Conservation (phyloP, 1,284 basidiomycete species). For the Cystobasidium slooffiae region DNA sequence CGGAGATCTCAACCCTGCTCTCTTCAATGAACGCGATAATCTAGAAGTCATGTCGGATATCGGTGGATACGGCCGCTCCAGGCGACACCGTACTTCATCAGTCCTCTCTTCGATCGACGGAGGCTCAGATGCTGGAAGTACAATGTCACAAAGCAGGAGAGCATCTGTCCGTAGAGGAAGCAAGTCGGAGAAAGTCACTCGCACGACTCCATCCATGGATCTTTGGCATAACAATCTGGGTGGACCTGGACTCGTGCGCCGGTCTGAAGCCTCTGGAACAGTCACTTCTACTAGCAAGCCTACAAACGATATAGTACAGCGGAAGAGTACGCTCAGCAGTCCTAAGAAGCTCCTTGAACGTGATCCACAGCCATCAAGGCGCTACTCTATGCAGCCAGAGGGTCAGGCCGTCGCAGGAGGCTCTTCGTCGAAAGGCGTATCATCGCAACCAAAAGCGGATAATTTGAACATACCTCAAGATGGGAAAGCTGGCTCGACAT, state of each 20-base stretch:
- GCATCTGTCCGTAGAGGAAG: constrained; percentile 34
- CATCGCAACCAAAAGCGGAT: neutral
- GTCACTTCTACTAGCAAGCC: constrained; percentile 32
- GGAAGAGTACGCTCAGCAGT: constrained; percentile 23
- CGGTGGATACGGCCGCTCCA: constrained; percentile 29
- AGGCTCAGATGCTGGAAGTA: constrained; percentile 41
- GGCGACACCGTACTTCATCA: constrained; percentile 27
- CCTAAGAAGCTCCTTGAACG: constrained; percentile 25
- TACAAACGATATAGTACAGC: constrained; percentile 27
- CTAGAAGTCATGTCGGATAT: constrained; percentile 43
- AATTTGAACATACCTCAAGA: constrained; percentile 16
- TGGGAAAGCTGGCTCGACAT: neutral
- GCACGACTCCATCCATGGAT: constrained; percentile 5
- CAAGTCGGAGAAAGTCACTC: constrained; percentile 30
- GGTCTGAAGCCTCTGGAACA: constrained; percentile 12
- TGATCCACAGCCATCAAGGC: constrained; percentile 36
- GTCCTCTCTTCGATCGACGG: constrained; percentile 31
- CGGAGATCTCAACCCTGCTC: constrained; percentile 36
- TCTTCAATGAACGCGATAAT: constrained; percentile 33
- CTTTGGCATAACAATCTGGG: constrained; percentile 36
- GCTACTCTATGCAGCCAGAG: constrained; percentile 34
- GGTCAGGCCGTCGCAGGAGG: too few relatives aligned
- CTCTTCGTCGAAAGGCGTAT: constrained; percentile 1
- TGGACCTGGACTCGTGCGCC: constrained; percentile 28
- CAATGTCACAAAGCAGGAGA: constrained; percentile 16